A percentile compares a stretch with the other conserved stretches of the same genome.
These are phyloP conservation scores for Boehmeria nivea DNA, from an alignment of 306 rosid species.

Conservation along the genomic window DNA sequence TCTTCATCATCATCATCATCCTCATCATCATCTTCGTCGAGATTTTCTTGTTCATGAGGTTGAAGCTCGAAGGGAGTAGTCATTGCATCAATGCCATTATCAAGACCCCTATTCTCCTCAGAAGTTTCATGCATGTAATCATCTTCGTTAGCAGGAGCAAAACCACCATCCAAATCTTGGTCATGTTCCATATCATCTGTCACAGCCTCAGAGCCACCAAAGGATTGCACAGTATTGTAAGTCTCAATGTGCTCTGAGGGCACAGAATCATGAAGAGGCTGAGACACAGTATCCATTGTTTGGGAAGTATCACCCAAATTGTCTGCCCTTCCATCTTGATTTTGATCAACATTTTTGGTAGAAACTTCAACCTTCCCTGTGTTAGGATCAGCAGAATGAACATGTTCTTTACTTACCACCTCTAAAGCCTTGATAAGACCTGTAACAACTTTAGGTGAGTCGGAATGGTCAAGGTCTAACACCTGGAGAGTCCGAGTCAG, in stretches of 20 bases:
- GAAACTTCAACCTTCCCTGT: constrained; percentile 59
- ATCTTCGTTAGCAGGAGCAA: constrained; percentile 60
- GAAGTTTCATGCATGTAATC: constrained; percentile 85
- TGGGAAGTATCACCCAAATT: constrained; percentile 49
- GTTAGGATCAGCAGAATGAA: constrained; percentile 59
- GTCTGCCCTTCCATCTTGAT: constrained; percentile 47
- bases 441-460: constrained; percentile 83
- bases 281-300: constrained; percentile 61
- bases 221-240: constrained; percentile 50
- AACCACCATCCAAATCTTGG: constrained; percentile 77
- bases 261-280: constrained; percentile 46
- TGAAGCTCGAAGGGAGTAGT: constrained; percentile 70
- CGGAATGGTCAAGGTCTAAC: constrained; percentile 84
- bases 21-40: constrained; percentile 60
- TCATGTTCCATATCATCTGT: constrained; percentile 97
- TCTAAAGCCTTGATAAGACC: constrained; percentile 85
- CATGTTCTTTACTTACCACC: constrained; percentile 81
- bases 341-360: constrained; percentile 52
- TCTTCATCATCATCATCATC: constrained; percentile 86
- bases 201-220: constrained; percentile 87
- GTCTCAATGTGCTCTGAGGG: constrained; percentile 56
- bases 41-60: constrained; percentile 69
- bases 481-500: constrained; percentile 64
- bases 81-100: constrained; percentile 57
- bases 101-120: constrained; percentile 63